Evolutionary conservation across 108 stramenopile genomes (phyloP).

Genomic region (Cyclostephanos tholiformis): DNA sequence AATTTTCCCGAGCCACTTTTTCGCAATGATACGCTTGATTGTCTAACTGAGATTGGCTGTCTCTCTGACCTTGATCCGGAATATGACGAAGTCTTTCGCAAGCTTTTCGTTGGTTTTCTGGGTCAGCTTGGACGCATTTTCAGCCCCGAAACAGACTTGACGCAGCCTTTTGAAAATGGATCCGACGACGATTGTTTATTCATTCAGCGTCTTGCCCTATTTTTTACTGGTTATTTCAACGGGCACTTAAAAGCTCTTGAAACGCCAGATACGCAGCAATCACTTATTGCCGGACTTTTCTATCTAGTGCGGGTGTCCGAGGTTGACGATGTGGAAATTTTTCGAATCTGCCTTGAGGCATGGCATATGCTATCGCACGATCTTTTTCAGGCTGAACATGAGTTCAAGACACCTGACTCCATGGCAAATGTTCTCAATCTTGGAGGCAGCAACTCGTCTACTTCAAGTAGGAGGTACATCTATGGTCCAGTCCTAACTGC

Average conservation of each 20-base stretch:
- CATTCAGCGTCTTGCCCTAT: conserved; percentile 94
- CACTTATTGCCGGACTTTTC: conserved; percentile 87
- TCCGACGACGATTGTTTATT: conserved; percentile 92
- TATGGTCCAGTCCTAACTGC: conserved; percentile 89
- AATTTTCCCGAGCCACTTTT: conserved; percentile 92
- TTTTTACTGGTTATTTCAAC: conserved; percentile 91
- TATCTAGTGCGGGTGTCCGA: conserved; percentile 96
- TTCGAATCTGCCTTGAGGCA: conserved; percentile 97
- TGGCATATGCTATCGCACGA: conserved; percentile 97
- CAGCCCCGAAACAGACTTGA: conserved; percentile 85
- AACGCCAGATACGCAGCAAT: conserved; percentile 79
- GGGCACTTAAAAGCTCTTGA: conserved; percentile 90
- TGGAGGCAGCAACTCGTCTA: conserved; percentile 46
- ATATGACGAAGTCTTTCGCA: conserved; percentile 89
- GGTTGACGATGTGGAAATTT: conserved; percentile 97
- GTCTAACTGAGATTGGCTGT: conserved; percentile 97
- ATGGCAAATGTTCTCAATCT: conserved; percentile 57
- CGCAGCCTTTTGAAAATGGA: conserved; percentile 86
- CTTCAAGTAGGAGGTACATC: conserved; percentile 69
- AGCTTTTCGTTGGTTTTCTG: conserved; percentile 84
- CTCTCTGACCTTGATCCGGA: conserved; percentile 88
- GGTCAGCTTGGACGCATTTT: conserved; percentile 75
- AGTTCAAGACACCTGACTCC: conserved; percentile 41
- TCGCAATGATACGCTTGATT: conserved; percentile 94
- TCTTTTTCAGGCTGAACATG: conserved; percentile 88